Evolutionary conservation across 164 flowering plant species (phyloP).

Genomic region (Aristolochia californica): DNA sequence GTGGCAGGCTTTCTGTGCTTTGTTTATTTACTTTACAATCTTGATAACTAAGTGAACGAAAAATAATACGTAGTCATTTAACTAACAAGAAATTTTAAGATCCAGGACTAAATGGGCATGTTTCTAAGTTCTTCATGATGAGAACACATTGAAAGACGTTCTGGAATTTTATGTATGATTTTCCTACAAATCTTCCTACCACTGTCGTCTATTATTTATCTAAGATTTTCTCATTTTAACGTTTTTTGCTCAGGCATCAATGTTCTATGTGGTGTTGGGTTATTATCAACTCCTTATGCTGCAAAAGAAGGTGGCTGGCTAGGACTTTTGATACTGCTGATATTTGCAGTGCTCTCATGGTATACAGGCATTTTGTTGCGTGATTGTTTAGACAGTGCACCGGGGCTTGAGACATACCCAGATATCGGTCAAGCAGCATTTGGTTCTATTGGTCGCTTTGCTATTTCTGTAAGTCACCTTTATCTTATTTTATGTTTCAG

Average conservation of each 20-base stretch:
- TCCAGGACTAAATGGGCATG: background rate
- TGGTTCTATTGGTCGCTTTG: constrained; percentile 64
- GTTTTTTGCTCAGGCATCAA: constrained; percentile 51
- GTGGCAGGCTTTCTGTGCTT: too few species aligned
- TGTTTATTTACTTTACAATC: too few species aligned
- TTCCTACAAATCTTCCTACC: background rate
- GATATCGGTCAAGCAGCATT: constrained; percentile 99
- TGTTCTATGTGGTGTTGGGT: constrained; percentile 95
- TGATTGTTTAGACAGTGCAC: constrained; percentile 78
- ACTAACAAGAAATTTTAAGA: too few species aligned
- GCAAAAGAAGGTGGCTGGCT: constrained; percentile 88
- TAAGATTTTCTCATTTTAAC: background rate
- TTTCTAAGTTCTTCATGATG: background rate
- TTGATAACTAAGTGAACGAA: background rate
- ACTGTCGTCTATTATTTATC: background rate
- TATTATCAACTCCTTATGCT: constrained; percentile 88
- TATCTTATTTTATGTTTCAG: background rate
- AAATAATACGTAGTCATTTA: too few species aligned
- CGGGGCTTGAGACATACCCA: constrained; percentile 92
- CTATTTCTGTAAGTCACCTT: constrained; percentile 58
- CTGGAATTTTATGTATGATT: background rate
- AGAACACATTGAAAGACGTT: background rate
- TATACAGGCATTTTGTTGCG: constrained; percentile 91
- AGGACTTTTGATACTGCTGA: constrained; percentile 51
- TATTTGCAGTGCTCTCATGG: constrained; percentile 62